Conservation (phyloP, 768 basidiomycete species). For the Auricularia sp. region DNA sequence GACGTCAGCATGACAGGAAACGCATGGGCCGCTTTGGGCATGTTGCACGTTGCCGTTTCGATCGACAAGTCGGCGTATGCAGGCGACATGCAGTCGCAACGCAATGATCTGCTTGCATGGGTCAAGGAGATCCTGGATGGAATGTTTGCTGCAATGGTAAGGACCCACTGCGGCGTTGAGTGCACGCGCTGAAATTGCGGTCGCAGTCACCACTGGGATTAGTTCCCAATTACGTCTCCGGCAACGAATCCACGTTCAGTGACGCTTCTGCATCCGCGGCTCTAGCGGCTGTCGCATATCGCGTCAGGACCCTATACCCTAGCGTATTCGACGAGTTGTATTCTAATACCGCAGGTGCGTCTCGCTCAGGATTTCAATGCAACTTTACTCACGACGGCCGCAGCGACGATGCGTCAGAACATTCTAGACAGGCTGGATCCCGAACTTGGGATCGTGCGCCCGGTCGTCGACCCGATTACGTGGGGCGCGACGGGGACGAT, state of each 20-base stretch:
- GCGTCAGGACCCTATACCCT: constrained; percentile 22
- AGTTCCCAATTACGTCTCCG: constrained; percentile 28
- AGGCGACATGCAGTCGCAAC: constrained; percentile 21
- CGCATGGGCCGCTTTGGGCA: constrained; percentile 34
- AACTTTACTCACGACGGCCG: neutral
- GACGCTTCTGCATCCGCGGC: constrained; percentile 28
- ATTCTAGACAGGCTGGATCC: neutral
- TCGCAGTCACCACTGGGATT: constrained; percentile 22
- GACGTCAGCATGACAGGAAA: constrained; percentile 17
- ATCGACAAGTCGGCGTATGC: constrained; percentile 24
- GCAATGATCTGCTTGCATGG: constrained; percentile 24
- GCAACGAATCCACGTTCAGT: constrained; percentile 18
- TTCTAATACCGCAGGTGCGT: constrained; percentile 16
- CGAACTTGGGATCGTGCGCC: constrained; percentile 24
- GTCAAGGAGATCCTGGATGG: constrained; percentile 26
- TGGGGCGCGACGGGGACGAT: constrained; percentile 21
- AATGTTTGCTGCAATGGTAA: constrained; percentile 18
- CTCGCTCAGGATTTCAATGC: constrained; percentile 19
- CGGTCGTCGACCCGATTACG: constrained; percentile 28
- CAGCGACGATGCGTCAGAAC: neutral
- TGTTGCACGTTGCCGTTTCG: constrained; percentile 29
- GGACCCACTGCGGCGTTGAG: constrained; percentile 6
- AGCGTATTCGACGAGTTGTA: constrained; percentile 23
- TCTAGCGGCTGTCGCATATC: constrained; percentile 17
- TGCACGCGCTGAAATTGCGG: neutral